A percentile compares a stretch with the other conserved stretches of the same genome.
phyloP scores from a whole-genome alignment of 495 filamentous ascomycete genomes.

The Penicillium diatomitis region DNA sequence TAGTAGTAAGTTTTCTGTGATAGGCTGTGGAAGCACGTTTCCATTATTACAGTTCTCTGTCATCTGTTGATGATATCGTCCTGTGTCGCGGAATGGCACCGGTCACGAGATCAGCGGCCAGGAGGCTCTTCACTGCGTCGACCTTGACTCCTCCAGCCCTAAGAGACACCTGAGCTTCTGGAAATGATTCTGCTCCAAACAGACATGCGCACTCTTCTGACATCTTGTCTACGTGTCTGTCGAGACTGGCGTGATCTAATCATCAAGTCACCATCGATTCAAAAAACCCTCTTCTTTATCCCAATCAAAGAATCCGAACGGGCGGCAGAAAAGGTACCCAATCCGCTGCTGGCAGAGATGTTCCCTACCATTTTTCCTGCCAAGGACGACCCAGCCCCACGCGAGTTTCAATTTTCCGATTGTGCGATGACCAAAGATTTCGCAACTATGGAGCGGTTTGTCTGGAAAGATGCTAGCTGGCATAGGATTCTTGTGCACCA shows the following conservation, averaged over 20 bases:
- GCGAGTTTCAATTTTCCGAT: background rate
- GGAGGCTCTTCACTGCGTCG: background rate
- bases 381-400: background rate
- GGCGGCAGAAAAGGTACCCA: background rate
- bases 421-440: background rate
- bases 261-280: constrained; percentile 1
- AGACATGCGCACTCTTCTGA: constrained; percentile 10
- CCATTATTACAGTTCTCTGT: background rate
- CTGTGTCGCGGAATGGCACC: background rate
- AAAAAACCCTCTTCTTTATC: constrained; percentile 10
- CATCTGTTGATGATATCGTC: background rate
- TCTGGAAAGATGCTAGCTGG: constrained; percentile 3
- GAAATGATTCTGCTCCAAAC: constrained; percentile 5
- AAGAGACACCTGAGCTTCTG: constrained; percentile 2
- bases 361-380: constrained; percentile 5
- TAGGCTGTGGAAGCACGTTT: background rate
- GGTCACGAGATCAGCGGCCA: background rate
- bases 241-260: constrained; percentile 5
- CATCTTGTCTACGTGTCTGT: constrained; percentile 8
- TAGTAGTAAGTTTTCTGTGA: no score
- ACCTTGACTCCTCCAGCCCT: background rate
- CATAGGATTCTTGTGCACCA: constrained; percentile 8
- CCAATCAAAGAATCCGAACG: constrained; percentile 7
- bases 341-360: constrained; percentile 1
- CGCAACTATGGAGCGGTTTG: background rate